Evolutionary conservation across 805 yeast species (phyloP), one percentile per base, ranked within the genome.

Genomic region (Zygoascus bituminiphila): DNA sequence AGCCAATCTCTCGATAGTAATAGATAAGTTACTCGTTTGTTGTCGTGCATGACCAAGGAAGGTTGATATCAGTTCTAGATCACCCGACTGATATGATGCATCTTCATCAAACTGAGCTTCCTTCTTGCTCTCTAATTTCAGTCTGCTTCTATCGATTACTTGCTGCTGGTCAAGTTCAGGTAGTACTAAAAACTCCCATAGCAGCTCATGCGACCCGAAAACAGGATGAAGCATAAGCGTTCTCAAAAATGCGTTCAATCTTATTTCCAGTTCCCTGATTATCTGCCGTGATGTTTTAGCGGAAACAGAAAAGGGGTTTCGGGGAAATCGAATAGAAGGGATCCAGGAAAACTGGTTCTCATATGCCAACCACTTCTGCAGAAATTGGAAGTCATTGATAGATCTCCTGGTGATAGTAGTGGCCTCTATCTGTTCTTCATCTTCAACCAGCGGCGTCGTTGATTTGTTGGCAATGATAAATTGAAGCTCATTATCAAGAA

Each of bases 231-330:
- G 60, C 5, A 65, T 50, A 3, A 80, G 52, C n/a, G 70, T 60
- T 17, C 70, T 62, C 12, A 84, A 58, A 31, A 80, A 65, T 6
- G 73, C 53, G 54, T 82, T 82, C 31, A 82, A 53, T 31, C 68
- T 64, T 33, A 72, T 70, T 19, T 79, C 60, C 31, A 77, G 62
- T 29, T 74, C 67, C 25, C 61, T 52, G 51, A 57, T 51, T 17
- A 58, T 51, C 42, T 60, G 54, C 15, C 66, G 46, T 2, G 63
- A 56, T 21, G 64, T 59, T 49, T 59, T 45, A 26, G 65, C 49
- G 6, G 69, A 60, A 14, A 62, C 42, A 7, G 60, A 47, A 51
- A 57, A 56, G 17, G 68, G 61, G 47, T 61, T 56, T 23, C 59
- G 47, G 35, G 61, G 57, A 19, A 53, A 45, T 39, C 53, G 51